These are phyloP conservation scores for Coniferiporia weirii DNA, from an alignment of 1,284 basidiomycete species.

Conservation along the genomic window DNA sequence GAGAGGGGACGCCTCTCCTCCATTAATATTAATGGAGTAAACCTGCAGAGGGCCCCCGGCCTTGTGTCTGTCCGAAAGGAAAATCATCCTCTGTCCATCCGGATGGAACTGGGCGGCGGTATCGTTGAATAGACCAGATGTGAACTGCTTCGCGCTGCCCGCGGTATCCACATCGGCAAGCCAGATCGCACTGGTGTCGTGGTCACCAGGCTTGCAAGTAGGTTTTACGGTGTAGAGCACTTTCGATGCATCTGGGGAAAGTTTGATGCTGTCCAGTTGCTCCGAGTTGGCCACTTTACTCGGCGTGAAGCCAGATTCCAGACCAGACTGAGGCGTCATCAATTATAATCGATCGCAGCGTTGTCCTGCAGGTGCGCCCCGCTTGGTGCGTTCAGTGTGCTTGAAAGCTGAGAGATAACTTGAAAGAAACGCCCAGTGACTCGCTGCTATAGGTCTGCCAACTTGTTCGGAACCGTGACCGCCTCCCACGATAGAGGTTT, in stretches of 20 bases:
- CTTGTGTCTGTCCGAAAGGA: constrained; percentile 21
- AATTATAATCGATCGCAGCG: no score
- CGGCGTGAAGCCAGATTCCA: constrained; percentile 2
- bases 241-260: constrained; percentile 19
- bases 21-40: constrained; percentile 14
- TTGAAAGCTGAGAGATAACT: no score
- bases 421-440: no score
- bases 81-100: constrained; percentile 16
- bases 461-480: no score
- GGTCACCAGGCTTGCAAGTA: constrained; percentile 16
- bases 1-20: constrained; percentile 15
- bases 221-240: constrained; percentile 17
- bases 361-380: no score
- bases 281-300: constrained; percentile 12
- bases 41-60: constrained; percentile 19
- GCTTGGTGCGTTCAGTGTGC: no score
- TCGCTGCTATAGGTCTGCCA: no score
- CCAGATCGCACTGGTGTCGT: constrained; percentile 18
- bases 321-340: background rate
- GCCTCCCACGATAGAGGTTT: no score
- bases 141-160: constrained; percentile 17
- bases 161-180: constrained; percentile 13
- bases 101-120: constrained; percentile 14
- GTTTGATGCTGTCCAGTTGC: constrained; percentile 2
- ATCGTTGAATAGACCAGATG: constrained; percentile 20